A percentile compares a stretch with the other conserved stretches of the same genome.
Evolutionary conservation across 495 filamentous ascomycete species (phyloP).

Genomic region (Monascus purpureus): DNA sequence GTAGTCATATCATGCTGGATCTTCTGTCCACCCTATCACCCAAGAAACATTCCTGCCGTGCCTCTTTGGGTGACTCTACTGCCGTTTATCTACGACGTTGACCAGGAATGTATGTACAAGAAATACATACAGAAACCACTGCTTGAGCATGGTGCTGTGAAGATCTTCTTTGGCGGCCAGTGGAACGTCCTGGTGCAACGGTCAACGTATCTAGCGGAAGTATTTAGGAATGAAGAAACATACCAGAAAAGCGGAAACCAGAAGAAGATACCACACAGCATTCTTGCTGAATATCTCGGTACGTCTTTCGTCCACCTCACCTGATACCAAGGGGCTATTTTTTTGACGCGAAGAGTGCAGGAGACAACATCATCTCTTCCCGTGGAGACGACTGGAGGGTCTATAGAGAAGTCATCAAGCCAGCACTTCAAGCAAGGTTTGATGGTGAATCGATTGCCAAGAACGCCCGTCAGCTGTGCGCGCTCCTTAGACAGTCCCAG

Average conservation of each 20-base stretch:
- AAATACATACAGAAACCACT: conserved; percentile 6
- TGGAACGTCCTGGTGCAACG: conserved; percentile 26
- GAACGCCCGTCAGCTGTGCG: background rate
- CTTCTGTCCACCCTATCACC: conserved; percentile 8
- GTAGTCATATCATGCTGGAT: too few species aligned
- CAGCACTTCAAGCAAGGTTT: conserved; percentile 15
- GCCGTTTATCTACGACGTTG: conserved; percentile 5
- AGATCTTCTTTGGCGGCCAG: conserved; percentile 26
- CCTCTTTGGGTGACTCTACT: conserved; percentile 10
- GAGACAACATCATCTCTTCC: conserved; percentile 25
- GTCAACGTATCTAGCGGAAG: conserved; percentile 24
- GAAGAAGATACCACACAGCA: conserved; percentile 31
- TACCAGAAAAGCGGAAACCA: conserved; percentile 32
- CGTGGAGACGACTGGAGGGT: conserved; percentile 20
- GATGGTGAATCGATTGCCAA: background rate
- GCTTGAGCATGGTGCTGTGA: conserved; percentile 27
- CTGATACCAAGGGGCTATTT: background rate
- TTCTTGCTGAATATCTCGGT: conserved; percentile 21
- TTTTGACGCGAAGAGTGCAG: conserved; percentile 3
- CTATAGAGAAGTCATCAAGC: conserved; percentile 24
- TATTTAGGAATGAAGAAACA: conserved; percentile 32
- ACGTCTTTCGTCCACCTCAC: background rate
- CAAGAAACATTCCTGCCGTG: conserved; percentile 6
- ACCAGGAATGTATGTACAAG: conserved; percentile 8
- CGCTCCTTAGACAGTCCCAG: background rate